These are phyloP conservation scores for Gossypium gossypioides DNA, from an alignment of 441 rosid species.

Conservation along the genomic window DNA sequence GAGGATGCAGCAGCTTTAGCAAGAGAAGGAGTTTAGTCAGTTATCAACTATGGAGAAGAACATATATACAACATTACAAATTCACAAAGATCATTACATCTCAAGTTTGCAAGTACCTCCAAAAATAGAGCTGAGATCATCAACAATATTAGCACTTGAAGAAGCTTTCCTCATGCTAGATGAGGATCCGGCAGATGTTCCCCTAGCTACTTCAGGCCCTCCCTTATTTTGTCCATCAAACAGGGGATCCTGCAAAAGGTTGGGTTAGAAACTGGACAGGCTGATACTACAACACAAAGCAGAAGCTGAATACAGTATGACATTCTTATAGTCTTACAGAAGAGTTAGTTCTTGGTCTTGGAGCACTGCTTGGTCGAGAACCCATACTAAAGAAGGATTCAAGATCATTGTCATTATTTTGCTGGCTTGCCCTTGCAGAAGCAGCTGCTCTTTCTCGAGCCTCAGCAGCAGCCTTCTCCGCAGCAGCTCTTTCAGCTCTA, in stretches of 20 bases:
- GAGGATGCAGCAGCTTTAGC: conserved; percentile 43
- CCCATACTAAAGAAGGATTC: conserved; percentile 68
- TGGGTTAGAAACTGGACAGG: conserved; percentile 17
- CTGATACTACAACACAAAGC: background rate
- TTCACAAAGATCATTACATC: conserved; percentile 1
- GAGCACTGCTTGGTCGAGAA: conserved; percentile 65
- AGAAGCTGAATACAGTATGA: conserved; percentile 8
- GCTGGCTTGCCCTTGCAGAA: conserved; percentile 57
- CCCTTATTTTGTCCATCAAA: conserved; percentile 55
- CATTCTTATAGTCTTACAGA: conserved; percentile 37
- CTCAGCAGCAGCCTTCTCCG: conserved; percentile 30
- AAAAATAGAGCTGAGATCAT: conserved; percentile 79
- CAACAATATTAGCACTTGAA: conserved; percentile 64
- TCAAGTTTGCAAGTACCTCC: conserved; percentile 41
- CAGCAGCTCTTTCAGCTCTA: conserved; percentile 43
- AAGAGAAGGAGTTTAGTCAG: conserved; percentile 21
- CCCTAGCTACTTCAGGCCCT: conserved; percentile 51
- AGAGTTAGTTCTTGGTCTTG: conserved; percentile 64
- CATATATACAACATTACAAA: background rate
- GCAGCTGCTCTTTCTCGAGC: conserved; percentile 61
- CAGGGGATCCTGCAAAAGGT: conserved; percentile 53
- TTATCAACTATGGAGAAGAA: conserved; percentile 6
- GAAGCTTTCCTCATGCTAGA: conserved; percentile 67
- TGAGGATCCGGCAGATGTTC: conserved; percentile 49
- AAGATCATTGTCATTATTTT: conserved; percentile 55